Evolutionary conservation across 2,329 filamentous ascomycete species (phyloP), one percentile per base, ranked within the genome.

Genomic region (Paecilomyces formosus): DNA sequence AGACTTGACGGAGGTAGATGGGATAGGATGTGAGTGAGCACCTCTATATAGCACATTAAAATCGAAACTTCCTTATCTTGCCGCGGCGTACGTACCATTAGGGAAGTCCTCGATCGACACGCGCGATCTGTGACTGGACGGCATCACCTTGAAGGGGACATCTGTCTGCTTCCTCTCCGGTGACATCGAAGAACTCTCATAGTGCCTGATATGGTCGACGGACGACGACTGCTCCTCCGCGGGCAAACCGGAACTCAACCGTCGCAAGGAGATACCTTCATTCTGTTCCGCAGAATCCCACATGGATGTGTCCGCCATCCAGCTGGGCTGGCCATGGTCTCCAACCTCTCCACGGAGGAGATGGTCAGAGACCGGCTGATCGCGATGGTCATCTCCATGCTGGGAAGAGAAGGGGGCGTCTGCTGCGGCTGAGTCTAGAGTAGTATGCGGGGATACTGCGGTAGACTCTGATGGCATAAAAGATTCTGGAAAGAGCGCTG

Each of bases 21-120:
- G 45, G 94, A 96, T 58, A 97, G 78, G 31, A 96, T 87, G 68
- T 97, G 92, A 11, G 90, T 96, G 73, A 97, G 75, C 58, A 97
- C 87, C 81, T 99, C 94, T 97, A 74, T 35, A 53, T 53, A 18
- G 31, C 56, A 51, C 53, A 22, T 51, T 56, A 63, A 62, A 65
- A 60, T 35, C 54, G 30, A 18, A 54, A 54, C 24, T 59, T 55
- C 33, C 22, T 18, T 28, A 33, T 33, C 45, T 57, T 59, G 56
- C 59, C 58, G 58, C 56, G 30, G 53, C 62, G 24, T 55, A 62
- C 70, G 45, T 77, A 96, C 92, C 92, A 79, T 96, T 96, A 6
- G 93, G 92, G 62, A 96, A 87, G 57, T 79, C 77, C 45, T 80
- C 76, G 49, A 87, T 76, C 28, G 82, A 78, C 50, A 78, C 74